A percentile compares a stretch with the other conserved stretches of the same genome.
phyloP scores from a whole-genome alignment of 345 rosid genomes.

The Jatropha curcas region DNA sequence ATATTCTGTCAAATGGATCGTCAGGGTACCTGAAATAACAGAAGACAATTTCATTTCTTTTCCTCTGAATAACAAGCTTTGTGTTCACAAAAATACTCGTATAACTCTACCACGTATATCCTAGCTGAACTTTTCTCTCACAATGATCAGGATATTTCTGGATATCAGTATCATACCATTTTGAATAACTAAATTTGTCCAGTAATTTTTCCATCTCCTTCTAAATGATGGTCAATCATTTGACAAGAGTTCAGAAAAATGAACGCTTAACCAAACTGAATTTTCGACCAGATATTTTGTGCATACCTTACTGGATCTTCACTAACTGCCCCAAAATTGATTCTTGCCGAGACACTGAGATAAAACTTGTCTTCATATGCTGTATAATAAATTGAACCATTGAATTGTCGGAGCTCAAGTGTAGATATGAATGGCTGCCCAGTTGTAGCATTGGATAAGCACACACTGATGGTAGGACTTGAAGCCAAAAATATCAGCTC shows the following conservation, averaged over 20 bases:
- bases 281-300: slow-evolving; percentile 14
- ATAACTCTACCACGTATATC: not conserved
- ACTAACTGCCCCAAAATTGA: slow-evolving; percentile 90
- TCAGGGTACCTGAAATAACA: slow-evolving; percentile 76
- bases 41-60: not conserved
- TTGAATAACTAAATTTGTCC: not conserved
- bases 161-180: not conserved
- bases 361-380: slow-evolving; percentile 61
- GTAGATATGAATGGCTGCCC: slow-evolving; percentile 98
- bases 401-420: slow-evolving; percentile 94
- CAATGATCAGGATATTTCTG: not conserved
- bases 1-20: slow-evolving; percentile 92
- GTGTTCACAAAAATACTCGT: not conserved
- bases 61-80: slow-evolving; percentile 2
- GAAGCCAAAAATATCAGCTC: slow-evolving; percentile 91
- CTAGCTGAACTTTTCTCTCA: not conserved
- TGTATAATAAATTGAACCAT: slow-evolving; percentile 80
- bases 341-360: slow-evolving; percentile 80
- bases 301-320: slow-evolving; percentile 79
- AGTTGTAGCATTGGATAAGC: slow-evolving; percentile 95
- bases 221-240: not conserved
- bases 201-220: not conserved
- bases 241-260: slow-evolving; percentile 12
- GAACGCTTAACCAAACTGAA: not conserved
- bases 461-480: slow-evolving; percentile 64